Evolutionary conservation across 208 protist genomes (phyloP), one percentile per base, ranked within the genome.

Genomic region (Acanthamoeba lenticulata): DNA sequence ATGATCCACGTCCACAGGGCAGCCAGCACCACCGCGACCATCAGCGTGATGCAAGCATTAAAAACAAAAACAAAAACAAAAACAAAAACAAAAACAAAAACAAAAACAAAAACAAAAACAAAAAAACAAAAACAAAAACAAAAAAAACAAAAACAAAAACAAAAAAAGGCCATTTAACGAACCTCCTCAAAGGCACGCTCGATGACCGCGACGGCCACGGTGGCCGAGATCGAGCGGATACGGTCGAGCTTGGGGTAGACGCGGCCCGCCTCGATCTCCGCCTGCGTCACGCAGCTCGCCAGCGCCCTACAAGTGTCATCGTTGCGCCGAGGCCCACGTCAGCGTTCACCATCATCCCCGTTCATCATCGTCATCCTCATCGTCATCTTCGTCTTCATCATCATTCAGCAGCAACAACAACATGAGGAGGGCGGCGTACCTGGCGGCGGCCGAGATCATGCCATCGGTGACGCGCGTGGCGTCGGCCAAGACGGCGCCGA

Each of bases 401-500:
- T 89, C 11, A 0, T 1, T 89, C 0, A 40, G 27, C 36, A 19
- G 79, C 1, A 24, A 52, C 9, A 52, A 19, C 11, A 69, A 95
- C 6, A 98, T 5, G 7, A 36, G 2, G 44, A 44, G 0, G 97
- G 97, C 13, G 99, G 97, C 27, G 72, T 52, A 83, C 72, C 72
- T 44, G 72, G 98, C 97, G 0, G 98, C 97, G 7, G 94, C 94
- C 34, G 97, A 94, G 89, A 99, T 94, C 85, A 99, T 98, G 52
- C 96, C 95, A 81, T 99, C 97, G 17, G 98, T 98, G 57, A 99
- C 98, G 69, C 96, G 69, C 21, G 93, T 95, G n/a, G 97, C 57
- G 17, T 94, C 19, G 47, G 57, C 72, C 2, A 96, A 38, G 5
- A 93, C 36, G 24, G 95, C 89, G 44, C 98, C 99, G 32, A 99